Base-by-base conservation (phyloP, 768 basidiomycete species). In the Dentipellis sp. region DNA sequence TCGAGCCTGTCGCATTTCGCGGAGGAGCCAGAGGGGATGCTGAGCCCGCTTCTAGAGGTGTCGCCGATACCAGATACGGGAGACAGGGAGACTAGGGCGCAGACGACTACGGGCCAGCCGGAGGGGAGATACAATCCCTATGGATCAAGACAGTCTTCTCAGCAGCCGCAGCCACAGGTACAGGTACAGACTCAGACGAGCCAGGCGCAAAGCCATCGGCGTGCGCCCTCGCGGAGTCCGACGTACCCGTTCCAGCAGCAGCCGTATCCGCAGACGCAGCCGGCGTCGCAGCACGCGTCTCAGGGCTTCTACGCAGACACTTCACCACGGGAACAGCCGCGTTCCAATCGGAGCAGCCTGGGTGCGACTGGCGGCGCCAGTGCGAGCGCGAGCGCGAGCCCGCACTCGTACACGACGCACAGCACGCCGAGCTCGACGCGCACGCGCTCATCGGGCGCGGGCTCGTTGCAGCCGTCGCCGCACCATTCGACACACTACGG, bases 11-110 rank as follows among this genome's bases (percentile, higher is more conserved):
- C 58, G 11, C 62, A 58, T 36, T 67, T 68, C 56, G 63, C 69
- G 2, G 68, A 70, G 52, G 68, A 69, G 53, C 69, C 69, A 0
- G 63, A 59, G 1, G 59, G 56, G 5, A 54, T 67, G 4, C 61
- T 70, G 14, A 70, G 69, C 54, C 69, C 68, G 8, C 60, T 70
- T 11, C 29, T 68, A 3, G 58, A 52, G 50, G 45, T 54, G 42
- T 9, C 56, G 48, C 42, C 58, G 23, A 23, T 61, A 29, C 54
- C 56, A 5, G 37, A 55, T 17, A 48, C 52, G n/a, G 42, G 42
- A n/a, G 42, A 14, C 42, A 11, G 39, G 39, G 3, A 12, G 10
- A 12, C 14, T 17, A 42, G 40, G 14, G 40, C 40, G 40, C 40
- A 42, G 12, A 12, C 17, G 40, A 16, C 16, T n/a, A 21, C 42